A percentile compares a stretch with the other conserved stretches of the same genome.
These are phyloP conservation scores for Chaetomium strumarium DNA, from an alignment of 2,329 filamentous ascomycete species.

Conservation along the genomic window DNA sequence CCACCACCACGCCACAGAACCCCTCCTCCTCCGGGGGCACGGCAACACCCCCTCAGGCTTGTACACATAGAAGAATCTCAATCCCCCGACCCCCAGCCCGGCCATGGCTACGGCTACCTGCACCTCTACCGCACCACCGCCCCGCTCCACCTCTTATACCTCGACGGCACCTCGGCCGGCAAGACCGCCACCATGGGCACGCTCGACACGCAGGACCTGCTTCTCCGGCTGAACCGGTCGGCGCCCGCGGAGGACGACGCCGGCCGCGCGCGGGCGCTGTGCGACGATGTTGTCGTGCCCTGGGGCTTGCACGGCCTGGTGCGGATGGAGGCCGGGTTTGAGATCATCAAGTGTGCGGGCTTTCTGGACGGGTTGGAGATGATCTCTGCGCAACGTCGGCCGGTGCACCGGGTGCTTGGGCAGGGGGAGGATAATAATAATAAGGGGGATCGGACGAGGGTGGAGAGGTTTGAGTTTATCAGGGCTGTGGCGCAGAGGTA, in stretches of 20 bases:
- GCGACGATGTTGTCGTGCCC: constrained; percentile 42
- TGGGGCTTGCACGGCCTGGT: constrained; percentile 61
- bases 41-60: not conserved
- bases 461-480: constrained; percentile 34
- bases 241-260: constrained; percentile 37
- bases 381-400: constrained; percentile 28
- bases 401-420: constrained; percentile 8
- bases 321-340: constrained; percentile 65
- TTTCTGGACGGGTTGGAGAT: constrained; percentile 38
- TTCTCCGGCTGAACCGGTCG: constrained; percentile 37
- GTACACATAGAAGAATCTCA: not conserved
- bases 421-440: constrained; percentile 11
- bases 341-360: constrained; percentile 58
- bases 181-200: constrained; percentile 60
- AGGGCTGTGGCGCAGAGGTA: constrained; percentile 41
- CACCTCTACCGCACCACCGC: constrained; percentile 59
- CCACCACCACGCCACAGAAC: not conserved
- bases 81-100: constrained; percentile 2
- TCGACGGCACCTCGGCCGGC: constrained; percentile 65
- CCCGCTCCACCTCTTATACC: constrained; percentile 55
- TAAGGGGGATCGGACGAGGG: constrained; percentile 22
- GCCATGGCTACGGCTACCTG: constrained; percentile 48
- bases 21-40: not conserved
- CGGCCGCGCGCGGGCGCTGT: constrained; percentile 49
- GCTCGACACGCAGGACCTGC: constrained; percentile 59